A percentile compares a stretch with the other conserved stretches of the same genome.
phyloP scores from a whole-genome alignment of 192 early-diverging fungal genomes.

The Rhizophagus clarus region DNA sequence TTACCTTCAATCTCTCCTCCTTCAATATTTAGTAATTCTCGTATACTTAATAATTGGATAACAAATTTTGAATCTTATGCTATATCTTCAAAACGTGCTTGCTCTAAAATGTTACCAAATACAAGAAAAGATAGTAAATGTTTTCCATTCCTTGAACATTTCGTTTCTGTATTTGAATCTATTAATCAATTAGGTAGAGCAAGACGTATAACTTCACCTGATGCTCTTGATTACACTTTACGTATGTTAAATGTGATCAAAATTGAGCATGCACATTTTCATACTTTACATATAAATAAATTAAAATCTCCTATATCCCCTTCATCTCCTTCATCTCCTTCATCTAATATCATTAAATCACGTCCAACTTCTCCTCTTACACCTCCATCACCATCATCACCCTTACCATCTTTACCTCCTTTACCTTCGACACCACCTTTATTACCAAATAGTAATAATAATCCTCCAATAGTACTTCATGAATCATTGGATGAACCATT shows the following conservation, averaged over 20 bases:
- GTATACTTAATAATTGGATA: slow-evolving; percentile 11
- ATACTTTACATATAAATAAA: neutral
- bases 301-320: neutral
- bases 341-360: neutral
- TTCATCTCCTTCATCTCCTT: neutral
- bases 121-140: slow-evolving; percentile 7
- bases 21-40: slow-evolving; percentile 1
- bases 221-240: slow-evolving; percentile 11
- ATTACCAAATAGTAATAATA: neutral
- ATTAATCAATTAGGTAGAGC: slow-evolving; percentile 16
- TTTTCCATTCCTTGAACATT: slow-evolving; percentile 23
- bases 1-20: neutral
- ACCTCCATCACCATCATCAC: neutral
- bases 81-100: slow-evolving; percentile 5
- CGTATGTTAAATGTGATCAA: slow-evolving; percentile 29
- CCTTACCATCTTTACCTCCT: neutral
- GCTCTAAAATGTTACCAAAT: neutral
- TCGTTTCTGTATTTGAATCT: slow-evolving; percentile 24
- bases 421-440: neutral
- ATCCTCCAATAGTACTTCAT: slow-evolving; percentile 21
- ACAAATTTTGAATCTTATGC: slow-evolving; percentile 17
- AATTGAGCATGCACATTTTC: slow-evolving; percentile 21
- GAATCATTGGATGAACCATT: slow-evolving; percentile 19
- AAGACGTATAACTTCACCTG: neutral
- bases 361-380: neutral